Evolutionary conservation across 2,329 filamentous ascomycete species (phyloP), one percentile per base, ranked within the genome.

Genomic region (Epichloe baconii): DNA sequence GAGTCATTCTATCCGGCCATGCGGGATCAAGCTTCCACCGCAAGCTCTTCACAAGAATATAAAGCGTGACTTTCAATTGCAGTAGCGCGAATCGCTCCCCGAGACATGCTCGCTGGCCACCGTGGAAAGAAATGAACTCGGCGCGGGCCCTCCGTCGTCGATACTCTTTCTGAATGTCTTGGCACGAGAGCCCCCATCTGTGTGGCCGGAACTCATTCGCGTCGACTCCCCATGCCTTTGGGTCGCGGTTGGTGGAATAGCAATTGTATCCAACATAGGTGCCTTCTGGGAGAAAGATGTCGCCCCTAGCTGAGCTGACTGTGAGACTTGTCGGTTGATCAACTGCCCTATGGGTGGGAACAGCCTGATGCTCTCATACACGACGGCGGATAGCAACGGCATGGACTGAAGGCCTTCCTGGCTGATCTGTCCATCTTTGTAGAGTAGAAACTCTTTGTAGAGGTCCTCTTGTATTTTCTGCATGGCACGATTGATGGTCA

Each of bases 291-390:
- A 71, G 61, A 2, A 58, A 50, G n/a, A 71, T 56, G 2, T 64
- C 55, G 23, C 59, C 53, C 64, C 60, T 0, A 66, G 57, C 2
- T 57, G 42, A 5, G 56, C 54, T 4, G 59, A 47, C 15, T 44
- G 50, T 41, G 56, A 54, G 0, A 66, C 66, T 4, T 66, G 65
- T 5, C 72, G 66, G 50, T 76, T 76, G 55, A 76, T 70, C 42
- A 77, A 63, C 52, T 76, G 72, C 0, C 65, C 68, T 48, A 77
- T 69, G 7, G 74, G 73, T 0, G 74, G 74, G 51, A 71, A 73
- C 44, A 77, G 63, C 2, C 74, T 70, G 12, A 76, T 64, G 21
- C 64, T 61, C 49, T 77, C 73, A 54, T 71, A 69, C 19, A 76
- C 61, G 23, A 71, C 64, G 0, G 73, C 61, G 1, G 67, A 71